Evolutionary conservation across 768 basidiomycete species (phyloP).

Genomic region (Russula griseocarnosa): DNA sequence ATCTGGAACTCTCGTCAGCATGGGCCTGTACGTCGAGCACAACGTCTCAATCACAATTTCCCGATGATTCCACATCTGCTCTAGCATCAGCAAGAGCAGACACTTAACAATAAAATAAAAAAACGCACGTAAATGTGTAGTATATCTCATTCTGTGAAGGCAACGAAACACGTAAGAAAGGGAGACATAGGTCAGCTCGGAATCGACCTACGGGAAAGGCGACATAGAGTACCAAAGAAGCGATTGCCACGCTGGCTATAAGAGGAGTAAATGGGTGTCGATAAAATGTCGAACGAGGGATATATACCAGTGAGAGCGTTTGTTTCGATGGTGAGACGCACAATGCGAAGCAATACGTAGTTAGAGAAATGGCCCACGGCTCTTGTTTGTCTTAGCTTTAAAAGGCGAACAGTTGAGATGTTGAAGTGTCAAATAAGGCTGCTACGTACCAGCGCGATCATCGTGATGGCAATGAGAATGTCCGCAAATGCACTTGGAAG

Average conservation of each 20-base stretch:
- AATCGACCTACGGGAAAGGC: slow-evolving; percentile 19
- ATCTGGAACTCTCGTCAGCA: slow-evolving; percentile 11
- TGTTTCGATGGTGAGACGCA: slow-evolving; percentile 33
- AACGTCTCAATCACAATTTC: slow-evolving; percentile 18
- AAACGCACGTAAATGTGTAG: slow-evolving; percentile 15
- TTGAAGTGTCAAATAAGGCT: background rate
- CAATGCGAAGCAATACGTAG: slow-evolving; percentile 27
- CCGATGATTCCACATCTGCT: slow-evolving; percentile 28
- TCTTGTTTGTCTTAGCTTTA: slow-evolving; percentile 4
- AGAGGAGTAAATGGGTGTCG: background rate
- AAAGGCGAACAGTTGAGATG: background rate
- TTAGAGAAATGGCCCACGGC: background rate
- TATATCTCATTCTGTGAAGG: slow-evolving; percentile 19
- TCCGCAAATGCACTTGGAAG: slow-evolving; percentile 16
- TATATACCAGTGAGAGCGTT: slow-evolving; percentile 28
- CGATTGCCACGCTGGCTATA: slow-evolving; percentile 15
- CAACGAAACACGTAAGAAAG: background rate
- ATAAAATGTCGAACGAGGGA: background rate
- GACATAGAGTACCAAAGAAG: slow-evolving; percentile 15
- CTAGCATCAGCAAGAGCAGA: background rate
- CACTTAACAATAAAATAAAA: background rate
- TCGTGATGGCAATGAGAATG: slow-evolving; percentile 18
- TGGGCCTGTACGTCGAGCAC: background rate
- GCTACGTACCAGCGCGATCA: slow-evolving; percentile 16
- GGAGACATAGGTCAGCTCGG: background rate